Percentiles rank a stretch among this genome's conserved stretches.
These are phyloP conservation scores for Delonix regia DNA, from an alignment of 306 rosid genomes.

Conservation along the genomic window DNA sequence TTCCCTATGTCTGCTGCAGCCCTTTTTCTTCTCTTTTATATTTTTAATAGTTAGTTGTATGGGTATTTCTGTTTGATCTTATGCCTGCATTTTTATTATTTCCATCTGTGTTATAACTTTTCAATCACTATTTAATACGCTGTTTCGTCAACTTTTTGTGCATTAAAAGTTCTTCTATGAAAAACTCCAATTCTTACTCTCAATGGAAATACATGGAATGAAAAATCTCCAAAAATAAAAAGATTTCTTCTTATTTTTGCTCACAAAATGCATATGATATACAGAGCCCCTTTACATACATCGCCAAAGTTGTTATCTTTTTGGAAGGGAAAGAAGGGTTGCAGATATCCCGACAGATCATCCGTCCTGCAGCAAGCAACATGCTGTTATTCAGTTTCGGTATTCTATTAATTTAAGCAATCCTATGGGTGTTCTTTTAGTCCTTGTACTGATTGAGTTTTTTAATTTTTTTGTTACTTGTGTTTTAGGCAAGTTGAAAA, in stretches of 20 bases:
- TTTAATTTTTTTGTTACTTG: conserved; percentile 6
- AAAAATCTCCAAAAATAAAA: background rate
- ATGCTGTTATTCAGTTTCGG: conserved; percentile 95
- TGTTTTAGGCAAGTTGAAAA: conserved; percentile 75
- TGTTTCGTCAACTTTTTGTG: conserved; percentile 11
- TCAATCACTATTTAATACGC: background rate
- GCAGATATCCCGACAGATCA: conserved; percentile 98
- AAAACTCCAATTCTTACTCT: background rate
- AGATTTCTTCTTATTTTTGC: conserved; percentile 23
- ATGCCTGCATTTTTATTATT: background rate
- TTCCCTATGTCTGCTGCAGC: background rate
- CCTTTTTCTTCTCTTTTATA: background rate
- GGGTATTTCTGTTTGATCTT: background rate
- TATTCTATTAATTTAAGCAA: conserved; percentile 40
- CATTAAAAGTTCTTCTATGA: conserved; percentile 11
- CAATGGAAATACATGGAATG: conserved; percentile 11
- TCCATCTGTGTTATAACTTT: conserved; percentile 2
- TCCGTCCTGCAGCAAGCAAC: conserved; percentile 99
- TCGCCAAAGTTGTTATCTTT: conserved; percentile 96
- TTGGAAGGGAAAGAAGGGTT: conserved; percentile 98
- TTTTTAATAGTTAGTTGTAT: background rate
- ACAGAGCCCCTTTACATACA: conserved; percentile 95
- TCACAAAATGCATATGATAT: conserved; percentile 41
- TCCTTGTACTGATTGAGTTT: conserved; percentile 6
- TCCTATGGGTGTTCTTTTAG: conserved; percentile 1